These are phyloP conservation scores for Linnemannia exigua DNA, from an alignment of 192 early-diverging fungal species.

Conservation along the genomic window DNA sequence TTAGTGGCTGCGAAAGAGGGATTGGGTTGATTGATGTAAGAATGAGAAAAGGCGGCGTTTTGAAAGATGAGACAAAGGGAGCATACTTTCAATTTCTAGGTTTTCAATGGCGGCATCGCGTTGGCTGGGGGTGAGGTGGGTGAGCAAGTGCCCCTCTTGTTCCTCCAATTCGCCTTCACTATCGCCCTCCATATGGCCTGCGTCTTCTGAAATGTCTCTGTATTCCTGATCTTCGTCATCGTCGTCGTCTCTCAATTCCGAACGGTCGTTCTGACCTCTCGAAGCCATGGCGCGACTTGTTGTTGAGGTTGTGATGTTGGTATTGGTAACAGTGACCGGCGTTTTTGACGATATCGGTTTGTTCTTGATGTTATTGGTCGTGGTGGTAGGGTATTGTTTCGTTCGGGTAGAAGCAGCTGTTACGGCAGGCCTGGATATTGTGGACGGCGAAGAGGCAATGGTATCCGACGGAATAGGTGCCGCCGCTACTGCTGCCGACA, in stretches of 20 bases:
- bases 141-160: constrained; percentile 21
- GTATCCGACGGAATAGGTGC: constrained; percentile 29
- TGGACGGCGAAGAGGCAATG: constrained; percentile 4
- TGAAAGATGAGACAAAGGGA: background rate
- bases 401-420: background rate
- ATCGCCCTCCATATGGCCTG: background rate
- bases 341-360: background rate
- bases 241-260: background rate
- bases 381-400: background rate
- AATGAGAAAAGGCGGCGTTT: background rate
- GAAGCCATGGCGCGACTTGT: background rate
- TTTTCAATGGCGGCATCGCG: constrained; percentile 44
- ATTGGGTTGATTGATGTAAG: background rate
- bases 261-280: background rate
- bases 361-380: background rate
- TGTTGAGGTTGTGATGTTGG: background rate
- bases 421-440: background rate
- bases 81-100: constrained; percentile 51
- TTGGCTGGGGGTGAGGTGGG: constrained; percentile 27
- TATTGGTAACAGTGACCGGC: background rate
- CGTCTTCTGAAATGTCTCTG: background rate
- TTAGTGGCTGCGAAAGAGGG: background rate
- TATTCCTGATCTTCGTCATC: background rate
- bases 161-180: background rate
- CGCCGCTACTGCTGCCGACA: background rate